Evolutionary conservation across 2,329 filamentous ascomycete species (phyloP).

Genomic region (Fusarium sp.): DNA sequence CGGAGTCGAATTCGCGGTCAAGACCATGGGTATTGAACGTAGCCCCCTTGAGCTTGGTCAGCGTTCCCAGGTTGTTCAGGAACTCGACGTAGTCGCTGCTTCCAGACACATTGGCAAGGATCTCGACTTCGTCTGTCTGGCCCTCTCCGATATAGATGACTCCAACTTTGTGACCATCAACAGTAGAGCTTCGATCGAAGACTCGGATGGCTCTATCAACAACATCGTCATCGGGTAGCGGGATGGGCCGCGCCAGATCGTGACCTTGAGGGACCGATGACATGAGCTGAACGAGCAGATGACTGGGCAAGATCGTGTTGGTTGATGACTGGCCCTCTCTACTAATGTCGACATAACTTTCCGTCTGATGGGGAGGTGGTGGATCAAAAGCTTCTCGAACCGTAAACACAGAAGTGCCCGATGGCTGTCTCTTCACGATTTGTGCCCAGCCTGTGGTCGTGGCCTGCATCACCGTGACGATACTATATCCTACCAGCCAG

Average conservation of each 20-base stretch:
- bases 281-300: slow-evolving; percentile 77
- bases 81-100: slow-evolving; percentile 91
- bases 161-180: slow-evolving; percentile 96
- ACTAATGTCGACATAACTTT: slow-evolving; percentile 59
- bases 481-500: slow-evolving; percentile 80
- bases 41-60: slow-evolving; percentile 83
- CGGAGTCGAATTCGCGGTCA: slow-evolving; percentile 79
- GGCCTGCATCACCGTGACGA: slow-evolving; percentile 80
- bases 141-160: slow-evolving; percentile 93
- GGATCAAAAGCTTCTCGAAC: slow-evolving; percentile 71
- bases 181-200: slow-evolving; percentile 89
- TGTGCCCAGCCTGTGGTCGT: slow-evolving; percentile 75
- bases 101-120: slow-evolving; percentile 87
- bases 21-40: slow-evolving; percentile 94
- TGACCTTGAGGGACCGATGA: slow-evolving; percentile 70
- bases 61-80: slow-evolving; percentile 82
- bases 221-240: slow-evolving; percentile 77
- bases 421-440: slow-evolving; percentile 78
- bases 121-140: slow-evolving; percentile 85
- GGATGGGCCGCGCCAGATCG: slow-evolving; percentile 76
- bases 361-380: slow-evolving; percentile 67
- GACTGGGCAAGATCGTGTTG: slow-evolving; percentile 76
- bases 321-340: slow-evolving; percentile 65
- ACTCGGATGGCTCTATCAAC: slow-evolving; percentile 79
- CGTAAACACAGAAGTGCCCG: slow-evolving; percentile 71